These are phyloP conservation scores for Pythium dissotocum DNA, from an alignment of 352 stramenopile genomes.

Conservation along the genomic window DNA sequence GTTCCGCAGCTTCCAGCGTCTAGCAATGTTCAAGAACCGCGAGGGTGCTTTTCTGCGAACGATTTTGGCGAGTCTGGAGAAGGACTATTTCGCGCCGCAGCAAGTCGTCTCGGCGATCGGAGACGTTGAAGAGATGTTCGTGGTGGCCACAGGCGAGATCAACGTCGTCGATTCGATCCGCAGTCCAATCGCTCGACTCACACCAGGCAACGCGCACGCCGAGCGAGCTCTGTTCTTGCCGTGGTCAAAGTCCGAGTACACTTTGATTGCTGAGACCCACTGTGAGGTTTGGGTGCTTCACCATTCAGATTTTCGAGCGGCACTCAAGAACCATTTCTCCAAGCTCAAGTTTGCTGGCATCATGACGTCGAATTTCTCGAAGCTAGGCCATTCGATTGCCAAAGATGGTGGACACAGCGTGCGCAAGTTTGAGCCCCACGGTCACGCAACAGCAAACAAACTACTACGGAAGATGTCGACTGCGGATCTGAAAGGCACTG, in stretches of 20 bases:
- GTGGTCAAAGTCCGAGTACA: neutral
- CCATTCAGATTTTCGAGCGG: constrained; percentile 23
- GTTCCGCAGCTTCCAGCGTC: constrained; percentile 28
- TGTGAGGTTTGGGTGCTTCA: constrained; percentile 32
- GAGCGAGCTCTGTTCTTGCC: constrained; percentile 21
- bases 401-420: constrained; percentile 1
- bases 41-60: constrained; percentile 31
- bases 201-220: constrained; percentile 25
- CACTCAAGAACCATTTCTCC: constrained; percentile 56
- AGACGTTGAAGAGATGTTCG: constrained; percentile 32
- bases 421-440: constrained; percentile 14
- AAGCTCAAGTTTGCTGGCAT: constrained; percentile 52
- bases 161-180: constrained; percentile 14
- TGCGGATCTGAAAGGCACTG: neutral
- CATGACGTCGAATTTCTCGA: constrained; percentile 20
- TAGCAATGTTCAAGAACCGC: constrained; percentile 28
- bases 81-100: constrained; percentile 32
- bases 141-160: constrained; percentile 32
- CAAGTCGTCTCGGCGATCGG: constrained; percentile 23
- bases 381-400: neutral
- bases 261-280: constrained; percentile 27
- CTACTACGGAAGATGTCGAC: constrained; percentile 21
- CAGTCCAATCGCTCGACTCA: constrained; percentile 13
- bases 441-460: constrained; percentile 17
- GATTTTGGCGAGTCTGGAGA: constrained; percentile 25